Percentiles rank a stretch among this genome's conserved stretches.
phyloP scores from a whole-genome alignment of 176 grass and related monocot species.

The Avena eriantha region DNA sequence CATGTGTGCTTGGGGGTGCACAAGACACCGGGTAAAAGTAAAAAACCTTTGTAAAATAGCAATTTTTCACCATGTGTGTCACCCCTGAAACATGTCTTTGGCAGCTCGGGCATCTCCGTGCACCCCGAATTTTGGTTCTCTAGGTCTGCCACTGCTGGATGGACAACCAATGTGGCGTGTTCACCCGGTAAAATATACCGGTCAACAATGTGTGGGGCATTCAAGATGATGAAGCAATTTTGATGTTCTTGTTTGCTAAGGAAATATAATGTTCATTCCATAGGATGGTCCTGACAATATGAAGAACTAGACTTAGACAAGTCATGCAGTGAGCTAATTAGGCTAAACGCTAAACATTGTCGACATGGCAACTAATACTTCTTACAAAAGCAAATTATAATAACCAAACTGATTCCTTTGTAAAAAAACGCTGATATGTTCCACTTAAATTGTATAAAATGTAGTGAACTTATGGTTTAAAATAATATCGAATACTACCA shows the following conservation, averaged over 20 bases:
- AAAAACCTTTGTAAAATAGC: no score
- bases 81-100: no score
- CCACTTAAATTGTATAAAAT: background rate
- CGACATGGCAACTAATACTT: background rate
- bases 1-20: no score
- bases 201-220: background rate
- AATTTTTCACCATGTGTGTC: no score
- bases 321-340: background rate
- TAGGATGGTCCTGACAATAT: no score
- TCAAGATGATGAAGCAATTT: no score
- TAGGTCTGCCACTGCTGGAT: no score
- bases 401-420: background rate
- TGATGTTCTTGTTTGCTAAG: no score
- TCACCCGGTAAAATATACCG: background rate
- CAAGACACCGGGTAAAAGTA: no score
- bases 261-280: background rate
- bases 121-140: no score
- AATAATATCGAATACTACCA: background rate
- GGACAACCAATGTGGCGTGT: background rate
- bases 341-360: background rate
- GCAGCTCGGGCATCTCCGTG: no score
- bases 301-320: background rate
- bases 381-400: background rate
- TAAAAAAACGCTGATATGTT: background rate
- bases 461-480: background rate